phyloP scores from a whole-genome alignment of 164 flowering plant genomes.

The Dillenia suffruticosa region DNA sequence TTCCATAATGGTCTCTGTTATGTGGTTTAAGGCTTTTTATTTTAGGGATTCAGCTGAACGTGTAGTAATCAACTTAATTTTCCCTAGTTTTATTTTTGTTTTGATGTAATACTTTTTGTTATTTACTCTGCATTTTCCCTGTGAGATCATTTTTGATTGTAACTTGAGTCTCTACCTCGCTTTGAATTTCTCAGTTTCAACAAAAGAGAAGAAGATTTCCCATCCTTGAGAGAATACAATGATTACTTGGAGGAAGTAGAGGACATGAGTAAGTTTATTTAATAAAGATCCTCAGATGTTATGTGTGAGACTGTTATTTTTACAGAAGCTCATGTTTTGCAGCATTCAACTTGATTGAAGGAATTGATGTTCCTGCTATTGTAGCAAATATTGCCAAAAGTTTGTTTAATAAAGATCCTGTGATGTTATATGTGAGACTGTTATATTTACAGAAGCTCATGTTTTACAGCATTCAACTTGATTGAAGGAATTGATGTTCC shows the following conservation, averaged over 20 bases:
- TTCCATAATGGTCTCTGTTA: background rate
- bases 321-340: constrained; percentile 6
- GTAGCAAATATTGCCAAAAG: constrained; percentile 72
- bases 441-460: background rate
- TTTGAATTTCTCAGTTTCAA: constrained; percentile 46
- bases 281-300: constrained; percentile 1
- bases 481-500: constrained; percentile 73
- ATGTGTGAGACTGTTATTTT: background rate
- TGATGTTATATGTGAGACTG: background rate
- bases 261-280: constrained; percentile 80
- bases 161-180: background rate
- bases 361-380: constrained; percentile 67
- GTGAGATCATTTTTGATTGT: background rate
- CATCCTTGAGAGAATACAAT: constrained; percentile 79
- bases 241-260: constrained; percentile 97
- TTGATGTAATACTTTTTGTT: background rate
- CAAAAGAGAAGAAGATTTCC: constrained; percentile 90
- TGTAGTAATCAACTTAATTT: no score
- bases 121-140: background rate
- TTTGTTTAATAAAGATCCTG: constrained; percentile 6
- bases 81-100: background rate
- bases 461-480: constrained; percentile 49
- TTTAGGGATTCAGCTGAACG: no score
- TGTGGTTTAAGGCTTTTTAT: background rate
- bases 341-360: constrained; percentile 69